phyloP scores from a whole-genome alignment of 192 early-diverging fungal species.

The Chytriomyces confervae region DNA sequence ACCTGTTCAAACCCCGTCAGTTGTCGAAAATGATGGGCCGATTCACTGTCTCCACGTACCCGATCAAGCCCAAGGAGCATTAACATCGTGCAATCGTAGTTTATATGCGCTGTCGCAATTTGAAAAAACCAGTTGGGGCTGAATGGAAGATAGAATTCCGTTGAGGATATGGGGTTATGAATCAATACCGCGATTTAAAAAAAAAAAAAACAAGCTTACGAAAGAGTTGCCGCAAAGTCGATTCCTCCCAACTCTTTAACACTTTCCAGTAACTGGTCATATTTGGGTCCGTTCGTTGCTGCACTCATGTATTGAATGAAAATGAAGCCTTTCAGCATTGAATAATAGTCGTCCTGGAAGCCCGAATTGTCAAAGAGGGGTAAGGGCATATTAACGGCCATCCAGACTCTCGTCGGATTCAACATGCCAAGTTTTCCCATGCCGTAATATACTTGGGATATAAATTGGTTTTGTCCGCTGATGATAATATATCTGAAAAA shows the following conservation, averaged over 20 bases:
- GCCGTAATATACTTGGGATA: neutral
- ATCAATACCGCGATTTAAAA: too few species aligned
- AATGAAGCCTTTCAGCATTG: slow-evolving; percentile 1
- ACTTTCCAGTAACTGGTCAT: neutral
- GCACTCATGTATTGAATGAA: neutral
- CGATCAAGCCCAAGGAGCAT: neutral
- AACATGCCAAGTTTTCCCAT: neutral
- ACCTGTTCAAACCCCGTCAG: neutral
- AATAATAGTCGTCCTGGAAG: neutral
- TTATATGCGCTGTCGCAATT: neutral
- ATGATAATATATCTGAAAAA: neutral
- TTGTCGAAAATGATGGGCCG: too few species aligned
- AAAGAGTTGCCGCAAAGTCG: too few species aligned
- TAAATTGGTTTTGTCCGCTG: neutral
- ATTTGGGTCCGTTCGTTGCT: neutral
- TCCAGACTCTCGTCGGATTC: neutral
- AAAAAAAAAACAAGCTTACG: too few species aligned
- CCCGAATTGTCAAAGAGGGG: neutral
- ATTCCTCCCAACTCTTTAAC: too few species aligned
- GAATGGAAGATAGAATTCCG: too few species aligned
- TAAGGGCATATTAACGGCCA: neutral
- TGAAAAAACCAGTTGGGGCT: neutral
- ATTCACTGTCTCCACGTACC: too few species aligned
- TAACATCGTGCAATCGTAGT: slow-evolving; percentile 9
- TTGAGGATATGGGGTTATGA: too few species aligned